Evolutionary conservation across 768 basidiomycete genomes (phyloP).

Genomic region (Boletus edulis): DNA sequence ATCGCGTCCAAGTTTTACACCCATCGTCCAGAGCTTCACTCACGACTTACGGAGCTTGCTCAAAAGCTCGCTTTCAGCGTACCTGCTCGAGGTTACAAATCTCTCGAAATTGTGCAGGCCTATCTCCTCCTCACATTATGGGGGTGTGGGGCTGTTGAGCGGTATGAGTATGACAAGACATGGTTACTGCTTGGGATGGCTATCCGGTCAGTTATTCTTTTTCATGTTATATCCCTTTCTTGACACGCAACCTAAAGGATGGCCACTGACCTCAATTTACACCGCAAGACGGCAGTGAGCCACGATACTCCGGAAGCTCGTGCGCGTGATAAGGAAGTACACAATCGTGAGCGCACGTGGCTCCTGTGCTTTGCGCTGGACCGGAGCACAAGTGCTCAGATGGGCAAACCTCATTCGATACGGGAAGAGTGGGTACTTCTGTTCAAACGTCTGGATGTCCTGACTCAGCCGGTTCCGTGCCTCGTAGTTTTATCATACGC

Average conservation of each 20-base stretch:
- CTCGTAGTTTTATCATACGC: slow-evolving; percentile 76
- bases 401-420: slow-evolving; percentile 94
- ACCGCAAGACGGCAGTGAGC: slow-evolving; percentile 72
- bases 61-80: slow-evolving; percentile 88
- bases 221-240: neutral
- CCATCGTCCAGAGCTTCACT: slow-evolving; percentile 77
- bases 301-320: slow-evolving; percentile 77
- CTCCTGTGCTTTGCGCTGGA: slow-evolving; percentile 84
- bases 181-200: slow-evolving; percentile 90
- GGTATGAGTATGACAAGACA: slow-evolving; percentile 95
- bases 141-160: slow-evolving; percentile 93
- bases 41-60: slow-evolving; percentile 74
- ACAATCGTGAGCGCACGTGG: slow-evolving; percentile 96
- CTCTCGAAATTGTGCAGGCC: slow-evolving; percentile 93
- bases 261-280: slow-evolving; percentile 94
- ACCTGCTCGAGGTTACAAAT: slow-evolving; percentile 85
- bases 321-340: slow-evolving; percentile 78
- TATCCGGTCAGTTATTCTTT: slow-evolving; percentile 52
- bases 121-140: slow-evolving; percentile 87
- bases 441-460: neutral
- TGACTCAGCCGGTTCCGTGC: neutral
- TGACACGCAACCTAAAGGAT: slow-evolving; percentile 51
- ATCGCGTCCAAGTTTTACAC: slow-evolving; percentile 90
- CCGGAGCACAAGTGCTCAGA: slow-evolving; percentile 88
- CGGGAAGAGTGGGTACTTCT: slow-evolving; percentile 78